Conservation (phyloP, 2,329 filamentous ascomycete species). For the Rhinocladiella similis region DNA sequence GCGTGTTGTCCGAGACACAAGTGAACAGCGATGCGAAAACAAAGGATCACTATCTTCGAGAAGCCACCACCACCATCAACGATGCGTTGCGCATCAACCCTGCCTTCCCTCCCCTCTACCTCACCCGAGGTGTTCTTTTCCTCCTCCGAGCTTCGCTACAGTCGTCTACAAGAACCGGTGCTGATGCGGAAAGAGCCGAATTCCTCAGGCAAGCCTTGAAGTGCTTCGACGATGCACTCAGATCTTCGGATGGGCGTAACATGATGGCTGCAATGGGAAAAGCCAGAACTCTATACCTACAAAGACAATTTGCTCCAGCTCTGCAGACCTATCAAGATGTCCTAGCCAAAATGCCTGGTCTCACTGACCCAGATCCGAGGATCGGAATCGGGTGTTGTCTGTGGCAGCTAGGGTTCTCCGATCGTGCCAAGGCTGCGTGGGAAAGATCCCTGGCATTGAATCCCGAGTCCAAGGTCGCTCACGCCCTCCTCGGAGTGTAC, state of each 20-base stretch:
- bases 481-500: conserved; percentile 85
- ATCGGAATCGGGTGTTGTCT: conserved; percentile 96
- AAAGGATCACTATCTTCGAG: conserved; percentile 89
- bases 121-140: conserved; percentile 85
- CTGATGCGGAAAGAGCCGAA: conserved; percentile 69
- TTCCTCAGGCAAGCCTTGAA: conserved; percentile 83
- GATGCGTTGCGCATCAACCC: conserved; percentile 94
- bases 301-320: conserved; percentile 82
- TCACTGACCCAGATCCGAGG: conserved; percentile 90
- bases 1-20: conserved; percentile 64
- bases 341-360: conserved; percentile 77
- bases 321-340: conserved; percentile 84
- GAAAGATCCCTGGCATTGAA: conserved; percentile 72
- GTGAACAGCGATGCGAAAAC: conserved; percentile 74
- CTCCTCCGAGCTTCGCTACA: conserved; percentile 85
- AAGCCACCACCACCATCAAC: conserved; percentile 88
- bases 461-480: conserved; percentile 82
- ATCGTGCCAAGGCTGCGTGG: conserved; percentile 89
- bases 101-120: conserved; percentile 83
- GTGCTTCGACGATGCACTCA: conserved; percentile 90
- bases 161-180: conserved; percentile 67
- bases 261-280: conserved; percentile 91
- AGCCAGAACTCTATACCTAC: conserved; percentile 79
- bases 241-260: conserved; percentile 81
- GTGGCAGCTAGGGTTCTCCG: conserved; percentile 94